Conservation (phyloP, 2,329 filamentous ascomycete species). For the Geoglossum cookeanum region DNA sequence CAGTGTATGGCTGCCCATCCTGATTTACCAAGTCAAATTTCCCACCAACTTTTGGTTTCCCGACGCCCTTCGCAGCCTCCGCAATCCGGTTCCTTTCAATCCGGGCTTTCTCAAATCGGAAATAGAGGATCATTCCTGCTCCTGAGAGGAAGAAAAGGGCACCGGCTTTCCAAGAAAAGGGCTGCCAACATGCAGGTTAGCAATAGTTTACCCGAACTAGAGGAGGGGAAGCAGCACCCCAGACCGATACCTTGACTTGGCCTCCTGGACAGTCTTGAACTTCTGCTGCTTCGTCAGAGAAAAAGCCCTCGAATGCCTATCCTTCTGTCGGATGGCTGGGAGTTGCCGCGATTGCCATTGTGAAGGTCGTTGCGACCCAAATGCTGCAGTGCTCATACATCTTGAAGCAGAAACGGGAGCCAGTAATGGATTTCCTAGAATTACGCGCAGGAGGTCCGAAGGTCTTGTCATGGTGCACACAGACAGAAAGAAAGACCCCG, state of each 20-base stretch:
- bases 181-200: conserved; percentile 28
- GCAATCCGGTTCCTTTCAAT: conserved; percentile 78
- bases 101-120: conserved; percentile 79
- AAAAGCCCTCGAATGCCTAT: background rate
- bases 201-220: background rate
- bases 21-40: conserved; percentile 68
- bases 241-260: conserved; percentile 24
- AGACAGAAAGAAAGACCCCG: background rate
- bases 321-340: background rate
- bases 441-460: background rate
- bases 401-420: background rate
- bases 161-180: conserved; percentile 86
- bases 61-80: conserved; percentile 82
- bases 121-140: conserved; percentile 66
- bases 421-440: background rate
- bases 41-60: conserved; percentile 82
- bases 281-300: background rate
- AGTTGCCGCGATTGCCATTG: background rate
- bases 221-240: conserved; percentile 17
- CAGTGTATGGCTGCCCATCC: conserved; percentile 57
- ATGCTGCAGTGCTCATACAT: background rate
- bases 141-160: conserved; percentile 68
- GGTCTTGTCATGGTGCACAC: background rate
- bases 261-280: conserved; percentile 26
- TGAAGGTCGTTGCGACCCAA: background rate